Percentiles rank a stretch among this genome's conserved stretches.
phyloP scores from a whole-genome alignment of 176 grass and related monocot species.

The Olyra latifolia region DNA sequence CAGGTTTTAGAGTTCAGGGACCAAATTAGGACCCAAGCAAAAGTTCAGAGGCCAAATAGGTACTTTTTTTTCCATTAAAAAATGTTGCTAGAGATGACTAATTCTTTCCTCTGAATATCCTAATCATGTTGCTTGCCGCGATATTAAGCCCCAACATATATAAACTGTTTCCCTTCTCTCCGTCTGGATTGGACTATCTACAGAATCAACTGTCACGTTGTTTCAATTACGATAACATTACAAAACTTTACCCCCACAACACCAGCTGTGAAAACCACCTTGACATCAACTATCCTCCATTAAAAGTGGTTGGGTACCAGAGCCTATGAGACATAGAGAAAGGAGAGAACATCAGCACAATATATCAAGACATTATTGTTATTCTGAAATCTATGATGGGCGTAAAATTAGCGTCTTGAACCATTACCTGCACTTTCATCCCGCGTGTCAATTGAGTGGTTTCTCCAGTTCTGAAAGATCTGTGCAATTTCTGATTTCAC shows the following conservation, averaged over 20 bases:
- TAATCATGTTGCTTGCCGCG: not conserved
- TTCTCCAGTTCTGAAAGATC: conserved; percentile 38
- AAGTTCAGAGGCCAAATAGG: too few species aligned
- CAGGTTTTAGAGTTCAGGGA: too few species aligned
- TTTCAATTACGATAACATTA: not conserved
- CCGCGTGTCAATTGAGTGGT: not conserved
- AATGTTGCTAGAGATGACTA: not conserved
- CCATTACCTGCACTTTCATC: conserved; percentile 48
- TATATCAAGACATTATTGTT: not conserved
- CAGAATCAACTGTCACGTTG: not conserved
- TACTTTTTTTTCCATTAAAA: too few species aligned
- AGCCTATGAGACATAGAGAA: conserved; percentile 22
- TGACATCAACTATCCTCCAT: conserved; percentile 27
- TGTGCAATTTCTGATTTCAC: conserved; percentile 56
- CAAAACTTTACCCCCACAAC: conserved; percentile 12
- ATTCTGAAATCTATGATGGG: not conserved
- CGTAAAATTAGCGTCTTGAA: not conserved
- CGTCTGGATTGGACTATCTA: conserved; percentile 1
- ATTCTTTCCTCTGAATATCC: not conserved
- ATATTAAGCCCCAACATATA: not conserved
- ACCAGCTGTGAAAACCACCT: not conserved
- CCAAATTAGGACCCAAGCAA: too few species aligned
- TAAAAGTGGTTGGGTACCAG: conserved; percentile 50
- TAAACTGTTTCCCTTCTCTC: not conserved
- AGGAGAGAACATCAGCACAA: conserved; percentile 13